Percentiles rank a stretch among this genome's conserved stretches.
Evolutionary conservation across 192 early-diverging fungal species (phyloP).

Genomic region (Endogone sp.): DNA sequence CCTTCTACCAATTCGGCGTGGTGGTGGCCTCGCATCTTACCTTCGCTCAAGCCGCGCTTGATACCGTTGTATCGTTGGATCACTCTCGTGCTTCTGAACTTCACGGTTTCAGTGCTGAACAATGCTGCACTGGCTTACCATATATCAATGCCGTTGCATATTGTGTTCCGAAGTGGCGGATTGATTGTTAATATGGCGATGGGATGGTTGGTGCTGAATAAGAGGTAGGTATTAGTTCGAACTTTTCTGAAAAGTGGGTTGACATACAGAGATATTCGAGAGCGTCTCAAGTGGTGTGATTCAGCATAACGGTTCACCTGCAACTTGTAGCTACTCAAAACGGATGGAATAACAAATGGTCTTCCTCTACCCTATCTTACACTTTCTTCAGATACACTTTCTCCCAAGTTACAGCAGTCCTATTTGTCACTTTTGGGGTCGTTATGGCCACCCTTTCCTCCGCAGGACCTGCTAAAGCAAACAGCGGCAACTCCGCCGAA

Average conservation of each 20-base stretch:
- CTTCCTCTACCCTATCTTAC: no score
- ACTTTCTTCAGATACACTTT: conserved; percentile 32
- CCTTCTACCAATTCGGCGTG: conserved; percentile 17
- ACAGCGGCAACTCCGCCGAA: neutral
- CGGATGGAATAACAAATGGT: no score
- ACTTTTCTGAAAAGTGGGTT: no score
- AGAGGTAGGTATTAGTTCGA: conserved; percentile 39
- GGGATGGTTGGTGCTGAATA: conserved; percentile 60
- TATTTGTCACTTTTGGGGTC: conserved; percentile 76
- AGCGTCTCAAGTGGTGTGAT: no score
- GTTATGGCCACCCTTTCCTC: conserved; percentile 60
- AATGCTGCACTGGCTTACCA: conserved; percentile 76
- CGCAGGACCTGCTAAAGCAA: conserved; percentile 12
- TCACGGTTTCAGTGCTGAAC: conserved; percentile 74
- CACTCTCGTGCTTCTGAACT: conserved; percentile 74
- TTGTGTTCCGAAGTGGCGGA: conserved; percentile 83
- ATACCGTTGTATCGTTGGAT: conserved; percentile 75
- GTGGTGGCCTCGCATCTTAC: conserved; percentile 26
- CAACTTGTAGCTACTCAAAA: no score
- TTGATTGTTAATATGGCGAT: conserved; percentile 82
- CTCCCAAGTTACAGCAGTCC: conserved; percentile 52
- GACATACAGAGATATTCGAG: no score
- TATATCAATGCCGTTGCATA: conserved; percentile 87
- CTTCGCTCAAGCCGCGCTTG: conserved; percentile 44
- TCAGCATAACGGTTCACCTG: no score